Percentiles rank a stretch among this genome's conserved stretches.
These are phyloP conservation scores for Debaryomyces psychrophilus DNA, from an alignment of 1,139 yeast genomes.

Conservation along the genomic window DNA sequence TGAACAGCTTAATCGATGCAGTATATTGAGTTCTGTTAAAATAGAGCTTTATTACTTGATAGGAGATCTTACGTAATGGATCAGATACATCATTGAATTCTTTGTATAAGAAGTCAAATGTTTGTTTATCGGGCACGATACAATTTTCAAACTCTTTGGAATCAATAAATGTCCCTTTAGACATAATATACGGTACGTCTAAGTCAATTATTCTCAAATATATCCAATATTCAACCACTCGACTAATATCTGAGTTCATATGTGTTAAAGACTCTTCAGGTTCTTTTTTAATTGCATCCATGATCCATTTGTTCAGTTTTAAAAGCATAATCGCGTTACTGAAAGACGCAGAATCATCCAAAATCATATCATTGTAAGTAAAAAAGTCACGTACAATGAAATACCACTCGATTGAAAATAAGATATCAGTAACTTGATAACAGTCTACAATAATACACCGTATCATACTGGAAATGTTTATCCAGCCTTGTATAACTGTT, in stretches of 20 bases:
- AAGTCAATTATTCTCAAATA: constrained; percentile 34
- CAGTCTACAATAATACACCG: constrained; percentile 23
- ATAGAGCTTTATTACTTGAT: constrained; percentile 29
- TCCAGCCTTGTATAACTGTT: constrained; percentile 25
- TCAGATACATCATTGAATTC: constrained; percentile 17
- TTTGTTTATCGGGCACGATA: constrained; percentile 29
- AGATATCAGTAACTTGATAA: constrained; percentile 29
- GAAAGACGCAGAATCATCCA: constrained; percentile 36
- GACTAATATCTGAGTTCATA: constrained; percentile 20
- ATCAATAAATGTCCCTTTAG: constrained; percentile 23
- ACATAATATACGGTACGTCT: constrained; percentile 35
- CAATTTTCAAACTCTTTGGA: constrained; percentile 32
- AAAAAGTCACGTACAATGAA: constrained; percentile 30
- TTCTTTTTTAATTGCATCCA: constrained; percentile 24
- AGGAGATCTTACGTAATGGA: constrained; percentile 18
- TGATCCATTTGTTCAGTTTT: constrained; percentile 30
- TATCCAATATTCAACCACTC: constrained; percentile 33
- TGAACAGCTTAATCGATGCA: constrained; percentile 21
- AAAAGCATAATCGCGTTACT: constrained; percentile 33
- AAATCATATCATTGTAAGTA: constrained; percentile 24
- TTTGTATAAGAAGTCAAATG: constrained; percentile 22
- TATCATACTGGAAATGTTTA: constrained; percentile 27
- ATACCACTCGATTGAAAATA: constrained; percentile 30
- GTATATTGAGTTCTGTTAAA: constrained; percentile 25
- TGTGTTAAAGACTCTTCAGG: constrained; percentile 2